Base-by-base conservation (phyloP, 768 basidiomycete species). In the Suillus luteus region DNA sequence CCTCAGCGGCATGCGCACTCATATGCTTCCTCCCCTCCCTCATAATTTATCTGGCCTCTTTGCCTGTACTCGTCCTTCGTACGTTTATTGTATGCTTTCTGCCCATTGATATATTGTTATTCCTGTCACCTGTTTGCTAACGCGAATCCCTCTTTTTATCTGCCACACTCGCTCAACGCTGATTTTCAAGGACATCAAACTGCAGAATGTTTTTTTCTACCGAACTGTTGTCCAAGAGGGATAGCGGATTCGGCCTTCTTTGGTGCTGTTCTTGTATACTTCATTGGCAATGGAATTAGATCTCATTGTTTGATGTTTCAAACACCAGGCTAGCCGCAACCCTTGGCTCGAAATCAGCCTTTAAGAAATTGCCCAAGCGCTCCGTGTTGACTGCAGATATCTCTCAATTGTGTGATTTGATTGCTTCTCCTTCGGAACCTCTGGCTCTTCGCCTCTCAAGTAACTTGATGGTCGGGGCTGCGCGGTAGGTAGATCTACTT, bases 311-410 rank as follows among this genome's bases (percentile, higher is more conserved):
- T 31, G 33, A 15, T 60, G 12, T 59, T 8, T 19, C n/a, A 24
- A 57, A 61, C 19, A 22, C 37, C 64, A 96, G 95, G 95, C 86
- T 96, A 27, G 93, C 93, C 9, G 94, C 95, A 1, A 96, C 95
- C 1, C 80, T 96, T 27, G 95, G 95, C 48, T 88, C 93, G 9
- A 91, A 89, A 77, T 91, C 92, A n/a, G 85, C 86, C 15, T 91
- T 94, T 76, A 92, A 86, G 71, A 94, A 90, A 70, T 79, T 96
- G 5, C 89, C 93, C 3, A 89, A 86, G 73, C 86, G 89, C 66
- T 91, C 92, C 61, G 89, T 96, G n/a, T 79, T 93, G 68, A 88
- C 86, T 3, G 92, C 93, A 41, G 89, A 96, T 74, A 93, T 96
- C 54, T 75, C 86, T 40, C 85, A 91, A 73, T 76, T 96, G 70